Evolutionary conservation across 2,329 filamentous ascomycete genomes (phyloP).

Genomic region (Teratosphaeria gauchensis): DNA sequence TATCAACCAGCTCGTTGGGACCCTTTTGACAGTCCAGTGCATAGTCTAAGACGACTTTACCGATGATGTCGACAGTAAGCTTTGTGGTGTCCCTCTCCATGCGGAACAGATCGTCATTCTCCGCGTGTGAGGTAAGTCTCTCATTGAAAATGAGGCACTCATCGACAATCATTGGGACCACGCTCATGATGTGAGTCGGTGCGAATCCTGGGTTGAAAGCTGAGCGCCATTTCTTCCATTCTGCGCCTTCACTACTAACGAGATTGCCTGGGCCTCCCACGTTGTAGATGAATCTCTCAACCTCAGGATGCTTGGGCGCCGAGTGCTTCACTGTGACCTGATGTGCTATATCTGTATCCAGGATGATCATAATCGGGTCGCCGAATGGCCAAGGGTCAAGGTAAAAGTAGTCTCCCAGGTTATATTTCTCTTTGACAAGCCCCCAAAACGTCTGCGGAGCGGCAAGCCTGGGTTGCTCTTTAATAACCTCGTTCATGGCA

Average conservation of each 20-base stretch:
- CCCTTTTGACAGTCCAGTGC: slow-evolving; percentile 28
- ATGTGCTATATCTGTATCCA: slow-evolving; percentile 29
- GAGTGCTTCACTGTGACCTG: slow-evolving; percentile 28
- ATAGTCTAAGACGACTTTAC: slow-evolving; percentile 30
- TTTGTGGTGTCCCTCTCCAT: slow-evolving; percentile 32
- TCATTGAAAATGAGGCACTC: slow-evolving; percentile 23
- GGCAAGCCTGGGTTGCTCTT: slow-evolving; percentile 23
- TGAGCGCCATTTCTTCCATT: slow-evolving; percentile 35
- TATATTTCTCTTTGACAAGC: slow-evolving; percentile 28
- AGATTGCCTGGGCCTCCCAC: slow-evolving; percentile 31
- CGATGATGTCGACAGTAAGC: slow-evolving; percentile 35
- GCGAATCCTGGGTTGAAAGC: slow-evolving; percentile 37
- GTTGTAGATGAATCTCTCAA: slow-evolving; percentile 24
- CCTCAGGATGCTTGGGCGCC: slow-evolving; percentile 25
- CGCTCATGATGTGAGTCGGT: slow-evolving; percentile 29
- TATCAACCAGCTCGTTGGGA: slow-evolving; percentile 27
- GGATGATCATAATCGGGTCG: slow-evolving; percentile 26
- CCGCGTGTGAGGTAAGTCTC: slow-evolving; percentile 27
- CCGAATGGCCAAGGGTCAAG: slow-evolving; percentile 37
- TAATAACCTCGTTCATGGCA: slow-evolving; percentile 28
- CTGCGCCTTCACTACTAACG: slow-evolving; percentile 27
- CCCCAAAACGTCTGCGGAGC: slow-evolving; percentile 29
- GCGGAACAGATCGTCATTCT: slow-evolving; percentile 28
- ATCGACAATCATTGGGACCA: slow-evolving; percentile 30
- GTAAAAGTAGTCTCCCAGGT: slow-evolving; percentile 32